These are phyloP conservation scores for Ilyonectria destructans DNA, from an alignment of 2,329 filamentous ascomycete species.

Conservation along the genomic window DNA sequence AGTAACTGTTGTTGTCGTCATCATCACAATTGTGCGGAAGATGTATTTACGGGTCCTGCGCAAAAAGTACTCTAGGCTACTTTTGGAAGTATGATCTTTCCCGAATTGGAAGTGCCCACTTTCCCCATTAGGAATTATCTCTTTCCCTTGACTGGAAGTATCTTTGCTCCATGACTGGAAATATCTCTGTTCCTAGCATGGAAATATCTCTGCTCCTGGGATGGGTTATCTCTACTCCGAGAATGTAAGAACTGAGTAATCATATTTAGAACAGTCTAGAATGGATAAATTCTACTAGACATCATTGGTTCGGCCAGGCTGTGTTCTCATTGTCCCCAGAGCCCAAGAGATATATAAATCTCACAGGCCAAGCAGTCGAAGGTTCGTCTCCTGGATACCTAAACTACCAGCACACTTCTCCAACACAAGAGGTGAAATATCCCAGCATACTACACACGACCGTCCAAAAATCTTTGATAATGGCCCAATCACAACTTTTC, in stretches of 20 bases:
- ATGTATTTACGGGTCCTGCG: no score
- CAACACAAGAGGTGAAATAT: neutral
- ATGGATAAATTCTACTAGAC: neutral
- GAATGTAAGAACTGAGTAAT: neutral
- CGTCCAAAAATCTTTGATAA: neutral
- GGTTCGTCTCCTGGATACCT: neutral
- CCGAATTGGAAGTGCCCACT: constrained; percentile 15
- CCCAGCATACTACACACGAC: neutral
- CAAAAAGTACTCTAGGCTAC: neutral
- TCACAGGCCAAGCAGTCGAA: neutral
- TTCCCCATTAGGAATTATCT: constrained; percentile 22
- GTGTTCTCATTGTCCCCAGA: neutral
- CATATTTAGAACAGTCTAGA: neutral
- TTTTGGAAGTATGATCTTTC: neutral
- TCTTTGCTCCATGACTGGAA: constrained; percentile 7
- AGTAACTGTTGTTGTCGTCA: no score
- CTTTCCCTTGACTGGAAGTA: neutral
- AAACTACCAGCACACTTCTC: neutral
- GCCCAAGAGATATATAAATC: constrained; percentile 3
- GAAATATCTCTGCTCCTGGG: constrained; percentile 10
- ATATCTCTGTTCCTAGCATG: constrained; percentile 15
- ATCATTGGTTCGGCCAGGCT: neutral
- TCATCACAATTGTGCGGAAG: no score
- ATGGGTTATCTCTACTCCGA: neutral
- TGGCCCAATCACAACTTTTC: constrained; percentile 56